These are phyloP conservation scores for Poronia punctata DNA, from an alignment of 495 filamentous ascomycete species.

Conservation along the genomic window DNA sequence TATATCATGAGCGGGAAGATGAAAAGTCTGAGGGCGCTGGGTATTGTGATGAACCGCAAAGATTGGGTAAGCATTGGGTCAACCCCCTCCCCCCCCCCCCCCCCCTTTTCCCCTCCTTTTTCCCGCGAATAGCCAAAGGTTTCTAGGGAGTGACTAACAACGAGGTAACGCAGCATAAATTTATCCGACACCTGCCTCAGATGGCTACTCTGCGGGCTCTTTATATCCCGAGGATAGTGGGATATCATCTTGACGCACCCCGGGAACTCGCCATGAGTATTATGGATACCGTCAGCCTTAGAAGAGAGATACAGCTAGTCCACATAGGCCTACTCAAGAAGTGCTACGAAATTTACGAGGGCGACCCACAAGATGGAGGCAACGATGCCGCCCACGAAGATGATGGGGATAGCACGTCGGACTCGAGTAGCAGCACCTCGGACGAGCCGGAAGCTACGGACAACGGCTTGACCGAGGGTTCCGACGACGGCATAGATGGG, in stretches of 20 bases:
- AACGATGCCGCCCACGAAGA: conserved; percentile 24
- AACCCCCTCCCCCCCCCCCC: no score
- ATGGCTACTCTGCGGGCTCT: conserved; percentile 70
- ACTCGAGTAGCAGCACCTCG: no score
- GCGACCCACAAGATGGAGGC: conserved; percentile 41
- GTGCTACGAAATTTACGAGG: conserved; percentile 86
- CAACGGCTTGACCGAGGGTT: conserved; percentile 36
- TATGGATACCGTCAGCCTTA: conserved; percentile 75
- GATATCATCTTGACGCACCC: conserved; percentile 35
- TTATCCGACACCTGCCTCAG: conserved; percentile 74
- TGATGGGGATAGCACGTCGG: conserved; percentile 32
- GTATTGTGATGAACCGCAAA: conserved; percentile 68
- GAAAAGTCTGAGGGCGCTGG: conserved; percentile 66
- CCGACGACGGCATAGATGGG: no score
- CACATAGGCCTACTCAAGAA: conserved; percentile 77
- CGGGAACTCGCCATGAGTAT: conserved; percentile 79
- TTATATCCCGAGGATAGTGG: conserved; percentile 67
- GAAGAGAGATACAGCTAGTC: conserved; percentile 76
- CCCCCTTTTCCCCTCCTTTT: no score
- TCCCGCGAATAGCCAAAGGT: no score
- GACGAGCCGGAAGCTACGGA: no score
- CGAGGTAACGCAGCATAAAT: conserved; percentile 58
- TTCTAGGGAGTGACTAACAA: no score
- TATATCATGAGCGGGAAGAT: conserved; percentile 83
- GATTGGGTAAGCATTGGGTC: conserved; percentile 73